Evolutionary conservation across 306 rosid species (phyloP).

Genomic region (Cicer yamashitae): DNA sequence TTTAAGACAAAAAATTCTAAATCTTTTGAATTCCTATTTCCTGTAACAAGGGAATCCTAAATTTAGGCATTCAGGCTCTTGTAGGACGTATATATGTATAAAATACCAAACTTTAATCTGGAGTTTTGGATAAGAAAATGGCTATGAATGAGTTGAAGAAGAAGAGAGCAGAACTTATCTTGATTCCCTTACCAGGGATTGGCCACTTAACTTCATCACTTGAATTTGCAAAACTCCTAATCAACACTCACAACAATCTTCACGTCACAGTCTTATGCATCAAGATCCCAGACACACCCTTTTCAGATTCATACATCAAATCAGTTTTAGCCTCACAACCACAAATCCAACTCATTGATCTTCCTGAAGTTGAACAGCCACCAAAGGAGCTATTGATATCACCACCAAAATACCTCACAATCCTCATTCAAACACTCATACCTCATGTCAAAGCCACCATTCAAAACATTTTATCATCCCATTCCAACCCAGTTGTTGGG

Average conservation of each 20-base stretch:
- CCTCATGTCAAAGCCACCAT: slow-evolving; percentile 47
- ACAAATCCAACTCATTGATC: slow-evolving; percentile 52
- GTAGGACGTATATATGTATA: too few species aligned
- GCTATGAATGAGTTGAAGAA: slow-evolving; percentile 32
- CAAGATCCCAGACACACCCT: slow-evolving; percentile 38
- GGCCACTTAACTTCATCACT: slow-evolving; percentile 63
- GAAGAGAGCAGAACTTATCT: slow-evolving; percentile 49
- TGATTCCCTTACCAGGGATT: slow-evolving; percentile 57
- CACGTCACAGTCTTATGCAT: slow-evolving; percentile 55
- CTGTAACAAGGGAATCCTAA: too few species aligned
- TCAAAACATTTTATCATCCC: slow-evolving; percentile 38
- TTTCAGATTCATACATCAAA: slow-evolving; percentile 50
- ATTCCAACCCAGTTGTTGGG: slow-evolving; percentile 42
- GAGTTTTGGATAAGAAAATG: neutral
- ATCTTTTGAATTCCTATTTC: too few species aligned
- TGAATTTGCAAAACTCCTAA: slow-evolving; percentile 57
- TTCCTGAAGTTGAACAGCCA: slow-evolving; percentile 54
- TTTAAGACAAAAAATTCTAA: too few species aligned
- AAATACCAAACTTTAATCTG: too few species aligned
- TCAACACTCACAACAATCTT: slow-evolving; percentile 43
- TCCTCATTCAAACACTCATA: slow-evolving; percentile 45
- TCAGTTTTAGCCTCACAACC: slow-evolving; percentile 51
- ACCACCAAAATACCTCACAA: slow-evolving; percentile 28
- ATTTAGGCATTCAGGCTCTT: too few species aligned
- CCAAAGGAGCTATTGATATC: slow-evolving; percentile 43